Conservation (phyloP, 176 grass and related monocot genomes). For the Carex pumila region DNA sequence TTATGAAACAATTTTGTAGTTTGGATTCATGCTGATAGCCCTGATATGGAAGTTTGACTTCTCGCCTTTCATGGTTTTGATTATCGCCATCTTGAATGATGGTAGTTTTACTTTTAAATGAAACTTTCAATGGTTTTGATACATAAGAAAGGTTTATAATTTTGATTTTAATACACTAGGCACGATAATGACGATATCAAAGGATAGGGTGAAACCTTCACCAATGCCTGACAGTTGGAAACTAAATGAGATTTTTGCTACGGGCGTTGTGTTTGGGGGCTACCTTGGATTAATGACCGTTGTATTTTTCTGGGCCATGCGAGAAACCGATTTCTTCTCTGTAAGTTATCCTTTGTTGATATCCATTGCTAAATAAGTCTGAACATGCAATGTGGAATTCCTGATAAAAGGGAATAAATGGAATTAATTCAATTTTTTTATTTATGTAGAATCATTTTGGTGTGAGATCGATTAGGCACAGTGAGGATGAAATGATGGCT, state of each 20-base stretch:
- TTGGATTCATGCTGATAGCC: slow-evolving; percentile 91
- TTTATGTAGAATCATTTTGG: slow-evolving; percentile 51
- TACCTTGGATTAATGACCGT: slow-evolving; percentile 92
- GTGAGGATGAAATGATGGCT: slow-evolving; percentile 61
- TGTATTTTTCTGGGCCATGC: slow-evolving; percentile 91
- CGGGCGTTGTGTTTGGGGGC: slow-evolving; percentile 72
- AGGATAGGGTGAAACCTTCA: slow-evolving; percentile 88
- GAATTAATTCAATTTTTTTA: background rate
- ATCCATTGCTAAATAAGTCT: background rate
- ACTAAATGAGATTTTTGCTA: slow-evolving; percentile 82
- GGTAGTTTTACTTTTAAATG: slow-evolving; percentile 30
- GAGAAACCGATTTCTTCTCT: slow-evolving; percentile 73
- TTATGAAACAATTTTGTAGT: slow-evolving; percentile 30
- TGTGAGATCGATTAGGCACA: slow-evolving; percentile 37
- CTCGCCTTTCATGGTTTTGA: slow-evolving; percentile 95
- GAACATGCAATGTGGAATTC: background rate
- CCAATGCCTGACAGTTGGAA: slow-evolving; percentile 97
- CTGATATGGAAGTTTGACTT: slow-evolving; percentile 98
- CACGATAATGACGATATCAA: slow-evolving; percentile 97
- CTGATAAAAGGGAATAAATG: background rate
- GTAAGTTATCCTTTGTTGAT: slow-evolving; percentile 25
- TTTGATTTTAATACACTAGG: slow-evolving; percentile 27
- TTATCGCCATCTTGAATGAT: slow-evolving; percentile 95
- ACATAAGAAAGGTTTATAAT: background rate
- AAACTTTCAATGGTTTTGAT: background rate